Percentiles rank a stretch among this genome's conserved stretches.
phyloP scores from a whole-genome alignment of 2,329 filamentous ascomycete genomes.

The Metarhizium rileyi region DNA sequence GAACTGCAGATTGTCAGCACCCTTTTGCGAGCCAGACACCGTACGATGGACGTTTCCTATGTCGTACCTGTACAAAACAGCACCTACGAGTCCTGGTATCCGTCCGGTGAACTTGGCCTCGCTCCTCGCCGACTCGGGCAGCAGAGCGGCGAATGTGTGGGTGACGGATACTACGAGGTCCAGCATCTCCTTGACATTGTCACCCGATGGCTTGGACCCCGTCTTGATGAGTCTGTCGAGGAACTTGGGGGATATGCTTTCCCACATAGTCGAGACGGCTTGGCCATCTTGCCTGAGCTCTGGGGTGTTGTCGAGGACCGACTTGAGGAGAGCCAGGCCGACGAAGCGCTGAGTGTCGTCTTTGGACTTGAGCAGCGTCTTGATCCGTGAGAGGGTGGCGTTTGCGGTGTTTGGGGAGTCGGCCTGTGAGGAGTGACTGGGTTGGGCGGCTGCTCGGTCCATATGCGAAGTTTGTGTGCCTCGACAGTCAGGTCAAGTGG shows the following conservation, averaged over 20 bases:
- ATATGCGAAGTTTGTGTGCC: background rate
- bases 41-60: background rate
- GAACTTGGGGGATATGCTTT: conserved; percentile 50
- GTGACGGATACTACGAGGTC: conserved; percentile 53
- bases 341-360: conserved; percentile 62
- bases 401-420: conserved; percentile 8
- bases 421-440: background rate
- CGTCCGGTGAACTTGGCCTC: conserved; percentile 40
- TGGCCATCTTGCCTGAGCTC: conserved; percentile 38
- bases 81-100: conserved; percentile 42
- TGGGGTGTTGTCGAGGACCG: conserved; percentile 51
- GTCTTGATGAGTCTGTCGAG: conserved; percentile 53
- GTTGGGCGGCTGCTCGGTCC: background rate
- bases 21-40: background rate
- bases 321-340: conserved; percentile 55
- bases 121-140: conserved; percentile 37
- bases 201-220: conserved; percentile 29
- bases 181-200: conserved; percentile 49
- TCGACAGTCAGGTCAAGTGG: background rate
- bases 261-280: conserved; percentile 44
- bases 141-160: conserved; percentile 49
- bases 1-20: conserved; percentile 27
- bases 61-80: conserved; percentile 43
- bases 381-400: conserved; percentile 35
- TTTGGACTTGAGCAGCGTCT: conserved; percentile 45